Base-by-base conservation (phyloP, 2,329 filamentous ascomycete genomes). In the Xylaria digitata region DNA sequence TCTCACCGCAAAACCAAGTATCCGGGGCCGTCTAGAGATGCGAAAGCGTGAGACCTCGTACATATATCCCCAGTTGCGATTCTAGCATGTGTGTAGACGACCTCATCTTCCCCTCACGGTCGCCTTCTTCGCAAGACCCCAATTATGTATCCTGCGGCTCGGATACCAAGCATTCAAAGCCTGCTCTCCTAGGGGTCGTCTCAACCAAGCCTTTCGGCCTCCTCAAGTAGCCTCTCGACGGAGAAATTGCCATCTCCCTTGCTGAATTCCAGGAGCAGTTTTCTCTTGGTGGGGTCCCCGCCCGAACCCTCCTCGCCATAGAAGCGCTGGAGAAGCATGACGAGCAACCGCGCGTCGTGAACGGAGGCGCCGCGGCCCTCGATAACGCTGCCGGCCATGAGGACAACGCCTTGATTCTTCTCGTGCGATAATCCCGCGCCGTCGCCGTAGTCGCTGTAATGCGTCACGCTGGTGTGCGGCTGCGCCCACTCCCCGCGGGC, bases 251-350 rank as follows among this genome's bases (percentile, higher is more conserved):
- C 81, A 80, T 97, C 94, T 0, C 95, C 96, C 23, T 82, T 84
- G 0, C 87, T 90, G 79, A 99, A 99, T 85, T 90, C 90, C 78
- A 93, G 89, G 77, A 98, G 79, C 77, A 99, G 78, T 79, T 86
- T 86, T 76, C 85, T 88, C 81, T 92, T 90, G 70, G 87, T 86
- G 68, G 85, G 84, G 1, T 80, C 83, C 72, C 89, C 89, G 77
- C 88, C 86, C 70, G 84, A 81, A 59, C 83, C 83, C 67, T 79
- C 77, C 52, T 73, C 75, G 6, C 90, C 88, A 77, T 99, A 99
- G 80, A 99, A 99, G 76, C 93, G 89, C 83, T 99, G 96, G 81
- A 99, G 82, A 73, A 93, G 96, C 88, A 97, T 92, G 56, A 97
- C 84, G 73, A 99, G 81, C 90, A 92, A 97, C 80, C 90, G 90